Percentiles rank a stretch among this genome's conserved stretches.
Conservation (phyloP, 805 yeast species). For the Ogataea siamensis region DNA sequence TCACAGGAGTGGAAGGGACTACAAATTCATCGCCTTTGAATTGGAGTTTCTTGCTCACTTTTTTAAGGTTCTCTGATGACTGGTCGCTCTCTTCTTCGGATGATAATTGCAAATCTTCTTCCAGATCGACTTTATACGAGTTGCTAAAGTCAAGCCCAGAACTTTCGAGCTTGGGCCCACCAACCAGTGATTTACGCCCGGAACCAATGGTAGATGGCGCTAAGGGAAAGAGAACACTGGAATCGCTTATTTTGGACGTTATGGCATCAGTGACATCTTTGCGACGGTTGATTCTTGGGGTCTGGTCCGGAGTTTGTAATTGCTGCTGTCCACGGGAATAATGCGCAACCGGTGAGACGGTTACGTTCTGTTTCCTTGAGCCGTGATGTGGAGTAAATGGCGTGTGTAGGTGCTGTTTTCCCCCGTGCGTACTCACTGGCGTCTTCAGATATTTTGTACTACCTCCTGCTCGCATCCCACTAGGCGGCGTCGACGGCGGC, state of each 20-base stretch:
- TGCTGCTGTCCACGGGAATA: conserved; percentile 15
- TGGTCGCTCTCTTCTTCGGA: conserved; percentile 22
- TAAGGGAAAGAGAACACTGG: conserved; percentile 26
- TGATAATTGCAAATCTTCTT: conserved; percentile 23
- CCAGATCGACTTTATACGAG: conserved; percentile 23
- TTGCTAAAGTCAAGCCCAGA: conserved; percentile 22
- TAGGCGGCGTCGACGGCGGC: conserved; percentile 31
- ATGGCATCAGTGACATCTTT: conserved; percentile 26
- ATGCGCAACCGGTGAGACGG: conserved; percentile 19
- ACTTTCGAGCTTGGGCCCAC: conserved; percentile 8
- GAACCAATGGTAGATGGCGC: conserved; percentile 33
- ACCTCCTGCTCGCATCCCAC: conserved; percentile 8
- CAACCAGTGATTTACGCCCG: conserved; percentile 21
- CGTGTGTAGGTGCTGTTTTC: conserved; percentile 21
- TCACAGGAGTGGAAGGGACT: conserved; percentile 37
- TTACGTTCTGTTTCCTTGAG: conserved; percentile 14
- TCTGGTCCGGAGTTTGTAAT: conserved; percentile 28
- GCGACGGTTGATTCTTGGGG: conserved; percentile 24
- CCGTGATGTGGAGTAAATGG: conserved; percentile 26
- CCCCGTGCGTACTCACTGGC: conserved; percentile 18
- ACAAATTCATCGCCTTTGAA: conserved; percentile 10
- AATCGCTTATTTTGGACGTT: conserved; percentile 11
- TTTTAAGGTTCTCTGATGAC: conserved; percentile 14
- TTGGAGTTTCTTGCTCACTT: conserved; percentile 24
- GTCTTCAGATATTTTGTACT: conserved; percentile 17